phyloP scores from a whole-genome alignment of 1,284 basidiomycete genomes.

The Naganishia liquefaciens region DNA sequence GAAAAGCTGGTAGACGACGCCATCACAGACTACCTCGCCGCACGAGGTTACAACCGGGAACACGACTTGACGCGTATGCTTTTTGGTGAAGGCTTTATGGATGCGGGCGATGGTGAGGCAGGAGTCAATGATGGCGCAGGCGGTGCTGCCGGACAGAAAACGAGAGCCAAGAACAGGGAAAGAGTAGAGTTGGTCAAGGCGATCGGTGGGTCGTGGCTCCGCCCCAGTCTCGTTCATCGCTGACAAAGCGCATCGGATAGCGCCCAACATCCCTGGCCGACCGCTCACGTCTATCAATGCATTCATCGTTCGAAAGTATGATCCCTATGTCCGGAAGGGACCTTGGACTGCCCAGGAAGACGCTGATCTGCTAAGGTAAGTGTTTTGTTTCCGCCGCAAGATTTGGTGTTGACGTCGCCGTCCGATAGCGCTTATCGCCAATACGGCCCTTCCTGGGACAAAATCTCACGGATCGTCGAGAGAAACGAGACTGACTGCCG shows the following conservation, averaged over 20 bases:
- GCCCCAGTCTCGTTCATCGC: not conserved
- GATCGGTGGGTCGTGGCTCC: constrained; percentile 16
- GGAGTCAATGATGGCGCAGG: constrained; percentile 16
- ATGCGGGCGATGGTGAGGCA: constrained; percentile 13
- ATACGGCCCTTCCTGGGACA: constrained; percentile 24
- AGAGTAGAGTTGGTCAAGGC: constrained; percentile 23
- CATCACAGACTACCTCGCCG: constrained; percentile 10
- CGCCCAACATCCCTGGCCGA: constrained; percentile 21
- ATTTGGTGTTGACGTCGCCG: too few relatives aligned
- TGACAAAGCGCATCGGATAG: not conserved
- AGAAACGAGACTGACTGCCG: constrained; percentile 25
- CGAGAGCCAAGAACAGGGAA: constrained; percentile 21
- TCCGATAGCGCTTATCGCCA: constrained; percentile 14
- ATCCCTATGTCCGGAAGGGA: constrained; percentile 27
- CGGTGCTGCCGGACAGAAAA: constrained; percentile 6
- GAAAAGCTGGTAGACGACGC: constrained; percentile 26
- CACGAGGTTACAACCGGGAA: constrained; percentile 11
- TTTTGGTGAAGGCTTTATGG: constrained; percentile 7
- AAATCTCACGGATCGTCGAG: constrained; percentile 22
- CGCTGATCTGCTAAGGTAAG: constrained; percentile 22
- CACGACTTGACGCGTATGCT: constrained; percentile 20
- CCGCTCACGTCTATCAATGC: constrained; percentile 26
- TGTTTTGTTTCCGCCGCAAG: not conserved
- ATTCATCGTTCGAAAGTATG: constrained; percentile 26
- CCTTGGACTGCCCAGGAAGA: constrained; percentile 28